phyloP scores from a whole-genome alignment of 2,329 filamentous ascomycete species.

The Phialophora expanda region DNA sequence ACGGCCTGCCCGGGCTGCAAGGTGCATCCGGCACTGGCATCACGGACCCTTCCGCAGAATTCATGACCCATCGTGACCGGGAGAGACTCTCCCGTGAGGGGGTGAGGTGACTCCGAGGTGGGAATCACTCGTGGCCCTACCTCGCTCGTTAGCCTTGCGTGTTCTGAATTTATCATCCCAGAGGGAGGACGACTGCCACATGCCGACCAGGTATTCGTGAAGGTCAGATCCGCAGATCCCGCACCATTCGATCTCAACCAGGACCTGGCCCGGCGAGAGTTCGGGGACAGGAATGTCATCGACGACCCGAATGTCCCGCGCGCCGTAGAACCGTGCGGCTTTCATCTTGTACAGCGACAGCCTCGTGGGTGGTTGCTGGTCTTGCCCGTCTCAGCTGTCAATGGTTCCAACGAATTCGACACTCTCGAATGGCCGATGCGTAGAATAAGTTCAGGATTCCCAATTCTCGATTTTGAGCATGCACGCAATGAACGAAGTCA shows the following conservation, averaged over 20 bases:
- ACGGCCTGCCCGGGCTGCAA: slow-evolving; percentile 6
- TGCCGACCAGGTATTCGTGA: slow-evolving; percentile 24
- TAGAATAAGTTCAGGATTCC: too few relatives aligned
- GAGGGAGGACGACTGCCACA: slow-evolving; percentile 28
- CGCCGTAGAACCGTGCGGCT: slow-evolving; percentile 14
- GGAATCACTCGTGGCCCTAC: slow-evolving; percentile 9
- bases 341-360: slow-evolving; percentile 4
- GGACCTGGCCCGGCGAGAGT: slow-evolving; percentile 23
- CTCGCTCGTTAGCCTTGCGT: background rate
- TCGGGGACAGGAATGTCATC: slow-evolving; percentile 11
- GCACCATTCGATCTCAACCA: slow-evolving; percentile 27
- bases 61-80: slow-evolving; percentile 22
- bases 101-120: background rate
- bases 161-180: background rate
- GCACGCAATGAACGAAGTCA: too few relatives aligned
- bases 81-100: slow-evolving; percentile 13
- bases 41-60: slow-evolving; percentile 14
- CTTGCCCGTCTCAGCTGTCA: too few relatives aligned
- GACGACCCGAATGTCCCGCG: slow-evolving; percentile 14
- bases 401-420: too few relatives aligned
- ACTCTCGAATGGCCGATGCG: too few relatives aligned
- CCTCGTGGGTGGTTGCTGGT: too few relatives aligned
- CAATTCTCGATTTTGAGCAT: too few relatives aligned
- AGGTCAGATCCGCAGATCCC: slow-evolving; percentile 21
- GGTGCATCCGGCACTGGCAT: background rate